Base-by-base conservation (phyloP, 148 eudicot species). In the Pharnaceum exiguum region DNA sequence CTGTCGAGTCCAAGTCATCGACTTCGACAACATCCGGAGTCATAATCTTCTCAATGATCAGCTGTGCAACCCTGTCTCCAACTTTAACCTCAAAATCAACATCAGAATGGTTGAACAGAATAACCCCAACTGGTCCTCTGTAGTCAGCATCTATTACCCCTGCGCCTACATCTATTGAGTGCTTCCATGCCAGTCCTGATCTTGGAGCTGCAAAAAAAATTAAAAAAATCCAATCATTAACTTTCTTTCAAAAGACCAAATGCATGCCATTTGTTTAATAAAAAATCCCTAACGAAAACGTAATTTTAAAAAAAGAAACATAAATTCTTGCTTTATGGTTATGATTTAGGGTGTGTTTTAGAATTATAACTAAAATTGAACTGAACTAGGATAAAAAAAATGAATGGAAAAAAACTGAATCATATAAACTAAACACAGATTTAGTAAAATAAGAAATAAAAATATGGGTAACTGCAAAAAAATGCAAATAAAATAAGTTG, bases 121-220 rank as follows among this genome's bases (percentile, higher is more conserved):
- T 81, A 58, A 86, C 80, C 47, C 95, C 87, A 32, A 88, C 78
- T 5, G 86, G 75, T 12, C 86, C 96, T 45, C 96, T 73, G 70
- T 85, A 88, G 59, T 88, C 96, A 0, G 96, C 96, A 68, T 85
- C 97, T 1, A 89, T 75, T 38, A 89, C 95, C 1, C 95, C 98
- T 0, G 96, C 98, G 5, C 94, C 94, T 1, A 93, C 98, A 55
- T 93, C 98, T 4, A 93, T 79, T 32, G 96, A 93, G 35, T 93
- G 84, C 72, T 93, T 85, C 96, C 88, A 88, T 4, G 98, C 70
- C 68, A 93, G 50, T 2, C 98, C 96, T 3, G 98, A 93, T 40
- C 98, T 66, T 1, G 98, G 96, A 0, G 98, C 98, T 90, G 57
- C 73, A 56, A 44, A 17, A 36, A 45, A 19, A 60, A 12, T 35